A percentile compares a stretch with the other conserved stretches of the same genome.
phyloP scores from a whole-genome alignment of 2,329 filamentous ascomycete genomes.

The Neoscytalidium dimidiatum region DNA sequence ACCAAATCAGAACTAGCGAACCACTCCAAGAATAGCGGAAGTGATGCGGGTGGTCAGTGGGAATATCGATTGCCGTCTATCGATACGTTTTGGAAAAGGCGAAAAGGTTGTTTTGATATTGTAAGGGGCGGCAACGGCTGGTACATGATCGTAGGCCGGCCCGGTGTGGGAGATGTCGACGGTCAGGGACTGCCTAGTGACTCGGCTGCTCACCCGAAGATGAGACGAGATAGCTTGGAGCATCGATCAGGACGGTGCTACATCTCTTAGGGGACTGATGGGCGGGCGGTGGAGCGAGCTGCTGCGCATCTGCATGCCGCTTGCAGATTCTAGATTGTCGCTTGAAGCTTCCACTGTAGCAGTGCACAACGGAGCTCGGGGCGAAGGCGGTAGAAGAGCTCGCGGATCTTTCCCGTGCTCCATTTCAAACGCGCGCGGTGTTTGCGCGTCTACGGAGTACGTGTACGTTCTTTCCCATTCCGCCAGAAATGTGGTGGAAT shows the following conservation, averaged over 20 bases:
- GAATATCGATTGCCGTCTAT: constrained; percentile 16
- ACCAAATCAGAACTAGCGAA: constrained; percentile 6
- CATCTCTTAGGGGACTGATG: not conserved
- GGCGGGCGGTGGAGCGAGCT: constrained; percentile 8
- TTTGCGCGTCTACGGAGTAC: not conserved
- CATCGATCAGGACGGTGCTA: not conserved
- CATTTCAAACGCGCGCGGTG: not conserved
- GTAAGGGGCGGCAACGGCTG: constrained; percentile 4
- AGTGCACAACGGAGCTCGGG: constrained; percentile 1
- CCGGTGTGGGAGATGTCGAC: not conserved
- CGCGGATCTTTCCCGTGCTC: not conserved
- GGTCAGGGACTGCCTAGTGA: constrained; percentile 1
- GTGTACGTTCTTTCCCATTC: not conserved
- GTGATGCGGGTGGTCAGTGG: not conserved
- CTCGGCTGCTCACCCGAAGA: constrained; percentile 6
- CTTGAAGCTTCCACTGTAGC: constrained; percentile 3
- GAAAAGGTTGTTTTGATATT: constrained; percentile 1
- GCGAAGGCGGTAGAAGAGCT: not conserved
- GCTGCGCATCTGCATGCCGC: not conserved
- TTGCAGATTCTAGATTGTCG: constrained; percentile 7
- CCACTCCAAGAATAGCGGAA: constrained; percentile 4
- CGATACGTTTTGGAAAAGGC: constrained; percentile 9
- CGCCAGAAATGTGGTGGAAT: not conserved
- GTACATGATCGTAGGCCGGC: not conserved
- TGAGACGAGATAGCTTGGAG: constrained; percentile 11